Conservation (phyloP, 140 eudicot genomes). For the Oenanthe javanica region DNA sequence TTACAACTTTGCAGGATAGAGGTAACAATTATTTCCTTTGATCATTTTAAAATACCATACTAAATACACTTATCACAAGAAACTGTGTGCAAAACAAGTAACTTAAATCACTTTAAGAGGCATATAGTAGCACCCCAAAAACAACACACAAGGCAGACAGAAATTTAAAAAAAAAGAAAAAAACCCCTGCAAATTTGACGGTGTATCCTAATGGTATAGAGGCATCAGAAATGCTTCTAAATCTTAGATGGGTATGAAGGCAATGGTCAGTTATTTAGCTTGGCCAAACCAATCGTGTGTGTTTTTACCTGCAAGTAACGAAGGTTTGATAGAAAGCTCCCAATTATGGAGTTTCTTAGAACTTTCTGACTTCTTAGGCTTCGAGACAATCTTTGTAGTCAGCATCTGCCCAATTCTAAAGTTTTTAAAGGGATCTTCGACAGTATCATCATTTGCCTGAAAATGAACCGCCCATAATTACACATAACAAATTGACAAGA, state of each 20-base stretch:
- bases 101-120: background rate
- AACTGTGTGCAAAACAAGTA: background rate
- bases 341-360: constrained; percentile 36
- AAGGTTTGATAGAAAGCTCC: constrained; percentile 78
- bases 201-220: background rate
- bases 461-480: constrained; percentile 14
- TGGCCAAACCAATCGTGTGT: background rate
- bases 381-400: constrained; percentile 68
- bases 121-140: background rate
- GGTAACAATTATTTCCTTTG: background rate
- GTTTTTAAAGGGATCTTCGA: constrained; percentile 50
- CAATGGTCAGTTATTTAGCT: background rate
- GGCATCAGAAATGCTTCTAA: background rate
- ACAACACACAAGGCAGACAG: background rate
- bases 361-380: constrained; percentile 34
- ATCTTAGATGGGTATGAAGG: background rate
- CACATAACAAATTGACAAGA: background rate
- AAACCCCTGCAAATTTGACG: background rate
- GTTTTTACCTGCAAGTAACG: constrained; percentile 58
- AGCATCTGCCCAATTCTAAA: constrained; percentile 73
- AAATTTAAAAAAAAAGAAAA: background rate
- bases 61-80: background rate
- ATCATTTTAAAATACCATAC: background rate
- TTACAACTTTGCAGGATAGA: background rate
- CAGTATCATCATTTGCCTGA: constrained; percentile 54